Conservation (phyloP, 202 grass and related monocot genomes). For the Dendrocalamus latiflorus region DNA sequence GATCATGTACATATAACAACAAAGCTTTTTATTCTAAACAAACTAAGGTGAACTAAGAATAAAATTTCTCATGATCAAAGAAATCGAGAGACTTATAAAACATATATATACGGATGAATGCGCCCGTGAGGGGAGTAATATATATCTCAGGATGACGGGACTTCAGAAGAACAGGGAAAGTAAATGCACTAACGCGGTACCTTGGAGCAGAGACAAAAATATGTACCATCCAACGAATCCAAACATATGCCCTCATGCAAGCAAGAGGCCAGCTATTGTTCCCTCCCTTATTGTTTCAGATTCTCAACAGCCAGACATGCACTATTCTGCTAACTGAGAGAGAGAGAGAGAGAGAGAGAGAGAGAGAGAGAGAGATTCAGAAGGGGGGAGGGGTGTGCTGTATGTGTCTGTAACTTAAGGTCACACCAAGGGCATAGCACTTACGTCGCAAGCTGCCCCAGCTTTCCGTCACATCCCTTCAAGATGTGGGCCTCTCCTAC, state of each 20-base stretch:
- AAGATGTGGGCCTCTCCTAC: constrained; percentile 21
- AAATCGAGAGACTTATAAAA: too few relatives aligned
- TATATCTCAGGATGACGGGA: background rate
- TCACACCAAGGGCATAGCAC: constrained; percentile 29
- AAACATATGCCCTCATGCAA: constrained; percentile 33
- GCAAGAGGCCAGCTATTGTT: constrained; percentile 24
- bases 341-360: too few relatives aligned
- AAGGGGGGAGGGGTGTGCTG: too few relatives aligned
- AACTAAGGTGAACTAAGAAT: too few relatives aligned
- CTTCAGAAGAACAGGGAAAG: constrained; percentile 16
- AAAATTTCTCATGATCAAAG: too few relatives aligned
- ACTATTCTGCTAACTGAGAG: constrained; percentile 19
- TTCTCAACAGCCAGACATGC: constrained; percentile 16
- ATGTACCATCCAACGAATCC: constrained; percentile 40
- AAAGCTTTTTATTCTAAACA: too few relatives aligned
- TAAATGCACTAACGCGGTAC: constrained; percentile 35
- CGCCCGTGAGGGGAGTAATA: constrained; percentile 11
- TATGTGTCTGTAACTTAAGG: background rate
- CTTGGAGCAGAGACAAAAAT: constrained; percentile 32
- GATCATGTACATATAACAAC: background rate
- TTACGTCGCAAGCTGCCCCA: constrained; percentile 44
- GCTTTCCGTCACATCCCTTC: constrained; percentile 52
- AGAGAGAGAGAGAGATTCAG: background rate
- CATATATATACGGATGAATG: background rate
- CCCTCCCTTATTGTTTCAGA: constrained; percentile 21